phyloP scores from a whole-genome alignment of 1,139 yeast genomes.

The Blastobotrys buckinghamii region DNA sequence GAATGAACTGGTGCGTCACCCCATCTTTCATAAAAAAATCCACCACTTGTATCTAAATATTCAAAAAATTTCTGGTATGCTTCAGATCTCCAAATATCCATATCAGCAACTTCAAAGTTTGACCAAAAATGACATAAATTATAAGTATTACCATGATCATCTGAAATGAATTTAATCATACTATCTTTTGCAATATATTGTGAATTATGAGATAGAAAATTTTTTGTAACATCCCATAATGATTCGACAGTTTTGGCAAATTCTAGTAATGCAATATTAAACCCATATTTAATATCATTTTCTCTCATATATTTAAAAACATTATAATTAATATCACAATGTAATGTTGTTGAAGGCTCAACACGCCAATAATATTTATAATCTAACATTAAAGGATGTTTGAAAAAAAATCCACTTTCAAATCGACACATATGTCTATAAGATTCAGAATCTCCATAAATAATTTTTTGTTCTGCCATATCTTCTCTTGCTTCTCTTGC shows the following conservation, averaged over 20 bases:
- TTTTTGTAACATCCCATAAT: conserved; percentile 71
- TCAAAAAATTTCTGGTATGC: conserved; percentile 67
- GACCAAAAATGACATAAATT: conserved; percentile 89
- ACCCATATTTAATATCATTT: conserved; percentile 67
- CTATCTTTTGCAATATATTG: conserved; percentile 60
- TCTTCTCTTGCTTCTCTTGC: conserved; percentile 48
- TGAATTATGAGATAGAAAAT: conserved; percentile 59
- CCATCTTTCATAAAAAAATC: conserved; percentile 89
- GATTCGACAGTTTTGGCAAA: conserved; percentile 72
- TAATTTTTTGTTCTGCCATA: conserved; percentile 44
- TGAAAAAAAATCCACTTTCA: conserved; percentile 85
- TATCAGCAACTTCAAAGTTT: conserved; percentile 73
- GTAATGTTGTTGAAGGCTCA: conserved; percentile 75
- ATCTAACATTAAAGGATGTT: conserved; percentile 63
- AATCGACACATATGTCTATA: conserved; percentile 88
- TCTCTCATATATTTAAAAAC: conserved; percentile 76
- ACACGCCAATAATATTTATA: conserved; percentile 93
- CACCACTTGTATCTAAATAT: conserved; percentile 69
- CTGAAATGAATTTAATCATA: conserved; percentile 64
- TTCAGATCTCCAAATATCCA: conserved; percentile 67
- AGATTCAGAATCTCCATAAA: conserved; percentile 60
- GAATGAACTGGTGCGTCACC: conserved; percentile 93
- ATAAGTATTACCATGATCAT: conserved; percentile 51
- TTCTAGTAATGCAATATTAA: conserved; percentile 77
- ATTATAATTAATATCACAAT: conserved; percentile 78